Evolutionary conservation across 2,329 filamentous ascomycete species (phyloP), one percentile per base, ranked within the genome.

Genomic region (Curvularia hawaiiensis): DNA sequence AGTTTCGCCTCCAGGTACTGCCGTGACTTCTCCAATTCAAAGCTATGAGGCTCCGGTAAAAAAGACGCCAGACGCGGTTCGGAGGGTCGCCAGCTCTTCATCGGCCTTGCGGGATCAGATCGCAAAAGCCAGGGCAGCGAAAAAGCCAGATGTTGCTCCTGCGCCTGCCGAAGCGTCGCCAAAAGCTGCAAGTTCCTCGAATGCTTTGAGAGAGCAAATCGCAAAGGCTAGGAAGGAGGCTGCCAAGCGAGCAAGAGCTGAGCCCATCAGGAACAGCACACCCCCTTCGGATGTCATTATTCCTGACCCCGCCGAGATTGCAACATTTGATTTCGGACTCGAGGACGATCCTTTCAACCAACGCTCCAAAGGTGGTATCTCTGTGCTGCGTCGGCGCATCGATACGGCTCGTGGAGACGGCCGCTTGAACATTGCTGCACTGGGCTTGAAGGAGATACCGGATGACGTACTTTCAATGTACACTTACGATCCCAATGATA

Each of bases 401-500:
- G 85, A 86, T 54, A 79, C 85, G 16, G 95, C 90, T 1, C 85
- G 92, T 47, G 87, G 85, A 0, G 90, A 90, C 35, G 95, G 95
- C 2, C 86, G 89, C 50, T 81, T 99, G 39, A 97, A 97, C 63
- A 93, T 99, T 70, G 89, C 93, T 0, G 92, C 90, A 0, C 84
- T 98, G 82, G 86, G 87, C 1, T 77, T 99, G 39, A 90, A 87
- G 59, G 83, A 89, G 56, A 90, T 99, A 3, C 95, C 95, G 0
- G 77, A 85, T 1, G 91, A 96, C 70, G 90, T 98, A 0, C 79
- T 96, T 77, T 86, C 88, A 53, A 98, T 98, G 93, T 98, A 97
- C 73, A 90, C 92, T 66, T 81, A 91, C 18, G 88, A 92, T 52
- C 65, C 73, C 22, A 83, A 87, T 54, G 85, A 88, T 38, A 82